These are phyloP conservation scores for Clonostachys solani DNA, from an alignment of 2,329 filamentous ascomycete genomes.

Conservation along the genomic window DNA sequence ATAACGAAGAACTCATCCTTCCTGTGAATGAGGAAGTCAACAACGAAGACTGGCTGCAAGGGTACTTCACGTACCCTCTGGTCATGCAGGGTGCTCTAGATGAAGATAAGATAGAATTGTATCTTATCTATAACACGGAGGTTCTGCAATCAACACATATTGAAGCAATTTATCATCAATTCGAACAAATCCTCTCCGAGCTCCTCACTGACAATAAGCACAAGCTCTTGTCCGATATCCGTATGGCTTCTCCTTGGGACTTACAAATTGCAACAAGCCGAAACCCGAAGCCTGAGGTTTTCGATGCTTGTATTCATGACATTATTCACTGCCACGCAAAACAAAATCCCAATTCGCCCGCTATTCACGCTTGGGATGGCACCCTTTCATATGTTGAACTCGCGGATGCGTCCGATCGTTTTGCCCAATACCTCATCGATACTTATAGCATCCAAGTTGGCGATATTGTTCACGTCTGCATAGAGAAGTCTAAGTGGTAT, in stretches of 20 bases:
- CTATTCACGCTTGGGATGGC: slow-evolving; percentile 35
- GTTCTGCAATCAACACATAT: slow-evolving; percentile 6
- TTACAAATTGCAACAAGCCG: neutral
- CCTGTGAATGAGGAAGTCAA: neutral
- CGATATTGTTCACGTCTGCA: neutral
- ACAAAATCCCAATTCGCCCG: slow-evolving; percentile 16
- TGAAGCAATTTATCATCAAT: slow-evolving; percentile 1
- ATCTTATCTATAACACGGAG: slow-evolving; percentile 2
- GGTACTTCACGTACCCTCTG: slow-evolving; percentile 4
- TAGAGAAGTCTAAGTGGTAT: slow-evolving; percentile 1
- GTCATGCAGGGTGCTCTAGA: neutral
- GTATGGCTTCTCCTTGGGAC: neutral
- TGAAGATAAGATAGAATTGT: neutral
- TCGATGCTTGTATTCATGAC: neutral
- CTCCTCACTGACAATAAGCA: slow-evolving; percentile 11
- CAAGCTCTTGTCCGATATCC: slow-evolving; percentile 4
- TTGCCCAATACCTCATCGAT: slow-evolving; percentile 1
- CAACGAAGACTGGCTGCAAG: slow-evolving; percentile 1
- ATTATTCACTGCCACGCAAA: neutral
- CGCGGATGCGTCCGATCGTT: neutral
- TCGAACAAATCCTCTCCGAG: slow-evolving; percentile 1
- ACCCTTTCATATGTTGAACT: slow-evolving; percentile 29
- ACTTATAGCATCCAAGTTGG: neutral
- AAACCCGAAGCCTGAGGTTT: neutral
- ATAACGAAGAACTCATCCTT: slow-evolving; percentile 7